A percentile compares a stretch with the other conserved stretches of the same genome.
phyloP scores from a whole-genome alignment of 352 stramenopile species.

The Globisporangium perplexum region DNA sequence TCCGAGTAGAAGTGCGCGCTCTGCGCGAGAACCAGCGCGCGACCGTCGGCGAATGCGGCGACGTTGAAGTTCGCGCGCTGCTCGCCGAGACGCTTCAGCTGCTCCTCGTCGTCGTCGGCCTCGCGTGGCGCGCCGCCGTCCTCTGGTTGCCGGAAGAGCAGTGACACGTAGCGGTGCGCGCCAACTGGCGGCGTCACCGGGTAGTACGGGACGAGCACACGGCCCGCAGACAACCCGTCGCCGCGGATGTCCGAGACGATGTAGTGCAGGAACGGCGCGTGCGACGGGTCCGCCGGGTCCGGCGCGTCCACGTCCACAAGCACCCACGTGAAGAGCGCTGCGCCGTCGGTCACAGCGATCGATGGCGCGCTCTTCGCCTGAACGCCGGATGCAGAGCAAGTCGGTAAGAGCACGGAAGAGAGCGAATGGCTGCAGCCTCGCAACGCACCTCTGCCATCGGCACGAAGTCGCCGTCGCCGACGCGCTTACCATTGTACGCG shows the following conservation, averaged over 20 bases:
- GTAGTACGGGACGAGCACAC: slow-evolving; percentile 45
- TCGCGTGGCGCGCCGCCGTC: neutral
- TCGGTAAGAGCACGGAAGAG: neutral
- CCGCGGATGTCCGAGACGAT: slow-evolving; percentile 33
- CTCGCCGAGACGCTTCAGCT: slow-evolving; percentile 17
- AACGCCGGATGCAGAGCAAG: neutral
- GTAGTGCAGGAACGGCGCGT: slow-evolving; percentile 69
- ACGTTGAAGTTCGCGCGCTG: slow-evolving; percentile 51
- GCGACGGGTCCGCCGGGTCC: slow-evolving; percentile 34
- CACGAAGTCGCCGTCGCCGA: slow-evolving; percentile 24
- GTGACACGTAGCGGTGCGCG: slow-evolving; percentile 49
- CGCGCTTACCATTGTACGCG: slow-evolving; percentile 15
- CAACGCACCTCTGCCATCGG: slow-evolving; percentile 28
- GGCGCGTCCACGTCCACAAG: slow-evolving; percentile 72
- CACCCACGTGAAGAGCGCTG: slow-evolving; percentile 46
- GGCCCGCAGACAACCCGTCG: slow-evolving; percentile 4
- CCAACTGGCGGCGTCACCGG: slow-evolving; percentile 45
- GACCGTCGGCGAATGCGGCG: slow-evolving; percentile 21
- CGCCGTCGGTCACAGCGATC: slow-evolving; percentile 20
- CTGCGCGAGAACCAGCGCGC: slow-evolving; percentile 26
- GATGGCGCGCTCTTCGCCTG: slow-evolving; percentile 18
- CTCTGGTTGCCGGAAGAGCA: slow-evolving; percentile 36
- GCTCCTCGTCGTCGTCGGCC: neutral
- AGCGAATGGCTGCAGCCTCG: neutral
- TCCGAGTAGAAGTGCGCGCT: slow-evolving; percentile 42